phyloP scores from a whole-genome alignment of 1,284 basidiomycete genomes.

The Fomitopsis schrenkii region DNA sequence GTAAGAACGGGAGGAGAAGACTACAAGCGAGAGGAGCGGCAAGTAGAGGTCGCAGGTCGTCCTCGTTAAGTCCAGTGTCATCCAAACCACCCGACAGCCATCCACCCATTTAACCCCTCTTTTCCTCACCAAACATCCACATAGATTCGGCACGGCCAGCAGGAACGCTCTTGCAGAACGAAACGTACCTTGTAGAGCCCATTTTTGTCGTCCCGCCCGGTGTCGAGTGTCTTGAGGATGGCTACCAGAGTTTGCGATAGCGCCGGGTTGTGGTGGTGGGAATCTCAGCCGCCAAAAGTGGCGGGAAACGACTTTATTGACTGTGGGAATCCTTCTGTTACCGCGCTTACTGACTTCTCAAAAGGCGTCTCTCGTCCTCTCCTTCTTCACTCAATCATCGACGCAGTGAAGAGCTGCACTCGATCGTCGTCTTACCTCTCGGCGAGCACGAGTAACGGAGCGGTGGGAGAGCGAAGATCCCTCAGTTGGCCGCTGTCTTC shows the following conservation, averaged over 20 bases:
- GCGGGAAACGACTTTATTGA: background rate
- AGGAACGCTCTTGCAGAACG: background rate
- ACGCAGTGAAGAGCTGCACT: conserved; percentile 41
- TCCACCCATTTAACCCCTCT: conserved; percentile 29
- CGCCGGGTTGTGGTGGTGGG: conserved; percentile 5
- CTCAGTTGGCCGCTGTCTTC: conserved; percentile 16
- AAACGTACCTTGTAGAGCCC: conserved; percentile 73
- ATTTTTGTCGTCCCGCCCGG: conserved; percentile 39
- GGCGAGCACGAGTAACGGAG: conserved; percentile 42
- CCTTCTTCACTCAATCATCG: conserved; percentile 28
- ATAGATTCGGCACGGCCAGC: conserved; percentile 6
- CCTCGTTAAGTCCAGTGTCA: conserved; percentile 24
- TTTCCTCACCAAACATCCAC: conserved; percentile 14
- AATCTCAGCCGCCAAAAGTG: conserved; percentile 4
- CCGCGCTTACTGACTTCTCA: background rate
- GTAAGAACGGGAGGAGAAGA: conserved; percentile 9
- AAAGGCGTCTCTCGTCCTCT: background rate
- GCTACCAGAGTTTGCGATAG: conserved; percentile 10
- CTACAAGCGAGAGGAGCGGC: conserved; percentile 3
- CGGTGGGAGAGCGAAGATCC: conserved; percentile 34
- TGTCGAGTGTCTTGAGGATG: conserved; percentile 29
- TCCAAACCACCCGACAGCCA: conserved; percentile 30
- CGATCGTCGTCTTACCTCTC: conserved; percentile 27
- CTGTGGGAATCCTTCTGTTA: conserved; percentile 13
- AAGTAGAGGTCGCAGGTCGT: conserved; percentile 4